phyloP scores from a whole-genome alignment of 2,329 filamentous ascomycete genomes.

The Fusarium neocosmosporiellum region DNA sequence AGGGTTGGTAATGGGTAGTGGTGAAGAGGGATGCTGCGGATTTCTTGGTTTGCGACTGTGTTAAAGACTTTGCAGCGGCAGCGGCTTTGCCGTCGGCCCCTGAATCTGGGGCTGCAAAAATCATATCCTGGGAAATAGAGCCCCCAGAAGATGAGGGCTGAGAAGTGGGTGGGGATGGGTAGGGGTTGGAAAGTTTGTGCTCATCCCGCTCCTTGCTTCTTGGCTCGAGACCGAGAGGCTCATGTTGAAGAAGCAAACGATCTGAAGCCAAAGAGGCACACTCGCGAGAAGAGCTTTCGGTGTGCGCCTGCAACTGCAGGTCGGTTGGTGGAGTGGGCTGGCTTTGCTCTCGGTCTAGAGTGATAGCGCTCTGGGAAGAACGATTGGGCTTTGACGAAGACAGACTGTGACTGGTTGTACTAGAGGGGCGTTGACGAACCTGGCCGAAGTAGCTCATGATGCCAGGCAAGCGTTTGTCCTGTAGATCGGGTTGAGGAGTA shows the following conservation, averaged over 20 bases:
- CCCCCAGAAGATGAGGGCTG: constrained; percentile 54
- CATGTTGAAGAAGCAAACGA: constrained; percentile 41
- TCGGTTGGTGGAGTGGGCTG: constrained; percentile 48
- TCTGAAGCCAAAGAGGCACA: constrained; percentile 35
- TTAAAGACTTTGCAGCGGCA: constrained; percentile 35
- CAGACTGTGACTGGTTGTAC: constrained; percentile 49
- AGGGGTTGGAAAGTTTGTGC: constrained; percentile 49
- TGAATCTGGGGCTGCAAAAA: constrained; percentile 38
- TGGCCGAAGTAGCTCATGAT: constrained; percentile 99
- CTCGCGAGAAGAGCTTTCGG: constrained; percentile 39
- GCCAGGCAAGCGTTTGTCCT: constrained; percentile 94
- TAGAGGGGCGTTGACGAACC: constrained; percentile 91
- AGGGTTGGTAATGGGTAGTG: constrained; percentile 42
- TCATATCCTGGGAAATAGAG: constrained; percentile 45
- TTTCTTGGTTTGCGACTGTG: constrained; percentile 36
- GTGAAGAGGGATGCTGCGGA: constrained; percentile 40
- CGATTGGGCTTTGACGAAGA: constrained; percentile 52
- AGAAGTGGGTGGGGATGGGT: constrained; percentile 70
- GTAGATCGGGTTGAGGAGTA: constrained; percentile 91
- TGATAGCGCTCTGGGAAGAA: constrained; percentile 50
- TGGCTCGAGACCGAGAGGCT: constrained; percentile 37
- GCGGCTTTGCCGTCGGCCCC: constrained; percentile 38
- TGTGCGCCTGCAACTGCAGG: constrained; percentile 43
- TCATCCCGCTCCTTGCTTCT: constrained; percentile 36
- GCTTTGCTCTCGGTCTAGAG: constrained; percentile 38